Conservation (phyloP, 169 alveolate species). For the Plasmodium cynomolgi region DNA sequence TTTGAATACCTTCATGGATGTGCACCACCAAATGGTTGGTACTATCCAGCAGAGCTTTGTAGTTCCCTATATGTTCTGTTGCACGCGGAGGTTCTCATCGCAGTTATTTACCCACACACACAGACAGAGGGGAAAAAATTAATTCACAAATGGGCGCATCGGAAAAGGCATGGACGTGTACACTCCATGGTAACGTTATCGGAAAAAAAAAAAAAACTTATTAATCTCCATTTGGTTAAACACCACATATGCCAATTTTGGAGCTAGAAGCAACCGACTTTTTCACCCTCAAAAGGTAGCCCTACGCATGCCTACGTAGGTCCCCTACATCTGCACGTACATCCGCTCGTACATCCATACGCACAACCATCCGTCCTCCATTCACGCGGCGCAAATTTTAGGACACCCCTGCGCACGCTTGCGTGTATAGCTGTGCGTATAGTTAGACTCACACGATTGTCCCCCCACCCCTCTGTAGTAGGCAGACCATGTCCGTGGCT, state of each 20-base stretch:
- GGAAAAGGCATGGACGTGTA: background rate
- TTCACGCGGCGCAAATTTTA: too few relatives aligned
- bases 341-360: too few relatives aligned
- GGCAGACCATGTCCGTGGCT: too few relatives aligned
- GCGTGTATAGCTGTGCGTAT: background rate
- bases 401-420: too few relatives aligned
- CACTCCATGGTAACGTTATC: background rate
- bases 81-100: background rate
- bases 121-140: background rate
- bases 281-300: background rate
- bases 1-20: too few relatives aligned
- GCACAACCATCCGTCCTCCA: too few relatives aligned
- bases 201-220: background rate
- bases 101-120: background rate
- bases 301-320: background rate
- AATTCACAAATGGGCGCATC: background rate
- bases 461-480: background rate
- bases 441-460: background rate
- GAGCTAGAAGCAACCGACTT: background rate
- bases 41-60: background rate
- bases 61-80: background rate
- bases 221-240: background rate
- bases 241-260: background rate
- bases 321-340: background rate
- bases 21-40: background rate